Percentiles rank a stretch among this genome's conserved stretches.
Conservation (phyloP, 2,329 filamentous ascomycete genomes). For the Sphaerulina populicola region DNA sequence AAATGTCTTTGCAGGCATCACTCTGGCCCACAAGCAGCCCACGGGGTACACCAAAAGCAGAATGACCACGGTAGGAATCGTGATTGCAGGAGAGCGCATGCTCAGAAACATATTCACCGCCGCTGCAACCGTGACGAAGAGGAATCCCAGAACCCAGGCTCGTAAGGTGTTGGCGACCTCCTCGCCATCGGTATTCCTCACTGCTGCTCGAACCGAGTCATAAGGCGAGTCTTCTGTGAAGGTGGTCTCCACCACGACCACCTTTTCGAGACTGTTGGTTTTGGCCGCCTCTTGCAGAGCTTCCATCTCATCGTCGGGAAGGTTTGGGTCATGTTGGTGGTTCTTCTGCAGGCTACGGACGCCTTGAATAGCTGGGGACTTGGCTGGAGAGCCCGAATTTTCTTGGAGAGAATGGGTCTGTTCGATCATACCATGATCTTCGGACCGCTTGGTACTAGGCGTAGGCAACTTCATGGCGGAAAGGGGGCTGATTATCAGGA, state of each 20-base stretch:
- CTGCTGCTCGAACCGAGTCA: slow-evolving; percentile 36
- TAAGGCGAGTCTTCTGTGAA: slow-evolving; percentile 17
- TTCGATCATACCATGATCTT: neutral
- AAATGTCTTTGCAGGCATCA: slow-evolving; percentile 49
- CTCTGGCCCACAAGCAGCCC: slow-evolving; percentile 67
- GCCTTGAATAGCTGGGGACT: slow-evolving; percentile 14
- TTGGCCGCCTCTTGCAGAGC: slow-evolving; percentile 14
- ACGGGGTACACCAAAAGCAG: slow-evolving; percentile 74
- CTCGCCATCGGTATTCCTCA: slow-evolving; percentile 40
- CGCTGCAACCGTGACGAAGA: slow-evolving; percentile 39
- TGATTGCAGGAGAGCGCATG: slow-evolving; percentile 78
- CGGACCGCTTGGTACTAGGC: neutral
- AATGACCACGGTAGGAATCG: slow-evolving; percentile 79
- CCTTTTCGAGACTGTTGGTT: slow-evolving; percentile 12
- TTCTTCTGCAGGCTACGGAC: slow-evolving; percentile 10
- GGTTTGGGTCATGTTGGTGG: slow-evolving; percentile 19
- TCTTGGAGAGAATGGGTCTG: neutral
- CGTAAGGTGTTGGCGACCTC: slow-evolving; percentile 36
- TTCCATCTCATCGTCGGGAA: slow-evolving; percentile 15
- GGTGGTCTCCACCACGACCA: slow-evolving; percentile 10
- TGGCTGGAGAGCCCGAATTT: neutral
- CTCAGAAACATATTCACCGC: slow-evolving; percentile 71
- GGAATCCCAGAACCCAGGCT: slow-evolving; percentile 37
- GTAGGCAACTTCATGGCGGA: neutral
- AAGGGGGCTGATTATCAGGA: neutral